These are phyloP conservation scores for Diplotaxis tenuifolia DNA, from an alignment of 345 rosid species.

Conservation along the genomic window DNA sequence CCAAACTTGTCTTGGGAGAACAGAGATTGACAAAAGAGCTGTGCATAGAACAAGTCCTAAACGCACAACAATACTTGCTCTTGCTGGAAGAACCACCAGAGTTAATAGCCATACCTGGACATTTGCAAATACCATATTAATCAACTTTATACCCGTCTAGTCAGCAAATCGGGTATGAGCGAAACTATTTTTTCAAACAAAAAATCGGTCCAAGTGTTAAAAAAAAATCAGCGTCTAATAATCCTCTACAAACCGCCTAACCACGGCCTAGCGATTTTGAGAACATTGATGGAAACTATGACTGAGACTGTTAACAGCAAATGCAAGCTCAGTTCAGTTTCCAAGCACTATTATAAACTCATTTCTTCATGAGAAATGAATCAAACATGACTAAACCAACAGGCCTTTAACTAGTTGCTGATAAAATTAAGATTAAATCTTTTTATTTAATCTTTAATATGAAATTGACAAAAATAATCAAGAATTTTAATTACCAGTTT, in stretches of 20 bases:
- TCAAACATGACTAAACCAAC: neutral
- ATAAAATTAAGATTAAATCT: too few species aligned
- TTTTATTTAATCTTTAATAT: neutral
- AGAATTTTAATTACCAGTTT: conserved; percentile 55
- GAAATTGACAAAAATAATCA: neutral
- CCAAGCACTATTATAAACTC: neutral
- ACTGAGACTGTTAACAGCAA: too few species aligned
- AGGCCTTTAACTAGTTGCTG: too few species aligned
- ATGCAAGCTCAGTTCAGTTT: neutral
- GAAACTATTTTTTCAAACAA: too few species aligned
- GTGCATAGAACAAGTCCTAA: conserved; percentile 64
- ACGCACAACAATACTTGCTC: conserved; percentile 74
- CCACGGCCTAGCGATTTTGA: too few species aligned
- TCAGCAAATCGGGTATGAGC: too few species aligned
- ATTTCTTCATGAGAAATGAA: conserved; percentile 8
- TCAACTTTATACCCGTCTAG: neutral
- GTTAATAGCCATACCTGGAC: conserved; percentile 89
- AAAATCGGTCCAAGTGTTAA: too few species aligned
- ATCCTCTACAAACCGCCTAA: too few species aligned
- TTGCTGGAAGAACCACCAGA: conserved; percentile 84
- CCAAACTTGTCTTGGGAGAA: conserved; percentile 75
- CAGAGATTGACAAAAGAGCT: conserved; percentile 64
- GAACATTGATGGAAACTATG: too few species aligned
- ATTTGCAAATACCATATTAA: conserved; percentile 23
- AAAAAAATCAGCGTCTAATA: too few species aligned